Evolutionary conservation across 306 rosid genomes (phyloP), one percentile per base, ranked within the genome.

Genomic region (Acacia melanoxylon): DNA sequence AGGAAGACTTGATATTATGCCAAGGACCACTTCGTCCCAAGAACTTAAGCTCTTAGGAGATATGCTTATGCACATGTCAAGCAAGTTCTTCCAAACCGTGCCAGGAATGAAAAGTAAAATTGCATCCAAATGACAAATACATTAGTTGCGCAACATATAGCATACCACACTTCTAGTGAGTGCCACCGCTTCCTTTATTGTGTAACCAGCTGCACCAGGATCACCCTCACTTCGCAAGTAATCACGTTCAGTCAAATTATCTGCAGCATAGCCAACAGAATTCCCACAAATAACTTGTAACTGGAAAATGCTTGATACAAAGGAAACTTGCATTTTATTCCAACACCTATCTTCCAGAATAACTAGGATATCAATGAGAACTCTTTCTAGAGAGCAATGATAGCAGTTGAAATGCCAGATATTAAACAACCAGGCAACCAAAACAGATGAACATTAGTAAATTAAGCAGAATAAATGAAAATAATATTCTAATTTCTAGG

Each of bases 121-220:
- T 41, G 24, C 78, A 82, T 54, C 82, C 35, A 85, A 54, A 46
- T 75, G 63, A 79, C 88, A 48, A 49, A 69, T 41, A 63, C 41
- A 35, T 68, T 27, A 14, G 4, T 46, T 44, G 22, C 69, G 81
- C 73, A 82, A 74, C 69, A 69, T 78, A 84, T 68, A 70, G 73
- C 84, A 74, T 78, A 95, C 99, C 97, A 95, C 98, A 89, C 98
- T 95, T 83, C 90, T 87, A 35, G 96, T 91, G 65, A 93, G 94
- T 29, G 88, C 89, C 74, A 91, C 88, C 35, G 98, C 98, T 87
- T 95, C 98, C 86, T 90, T 95, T 80, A 95, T 90, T 75, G 98
- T 92, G 86, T 93, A 95, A 85, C 99, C 99, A 40, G 90, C 89
- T 67, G 96, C 97, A 83, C 92, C 86, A 33, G 98, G 98, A 79